Percentiles rank a stretch among this genome's conserved stretches.
Conservation (phyloP, 2,329 filamentous ascomycete species). For the Stylonectria norvegica region DNA sequence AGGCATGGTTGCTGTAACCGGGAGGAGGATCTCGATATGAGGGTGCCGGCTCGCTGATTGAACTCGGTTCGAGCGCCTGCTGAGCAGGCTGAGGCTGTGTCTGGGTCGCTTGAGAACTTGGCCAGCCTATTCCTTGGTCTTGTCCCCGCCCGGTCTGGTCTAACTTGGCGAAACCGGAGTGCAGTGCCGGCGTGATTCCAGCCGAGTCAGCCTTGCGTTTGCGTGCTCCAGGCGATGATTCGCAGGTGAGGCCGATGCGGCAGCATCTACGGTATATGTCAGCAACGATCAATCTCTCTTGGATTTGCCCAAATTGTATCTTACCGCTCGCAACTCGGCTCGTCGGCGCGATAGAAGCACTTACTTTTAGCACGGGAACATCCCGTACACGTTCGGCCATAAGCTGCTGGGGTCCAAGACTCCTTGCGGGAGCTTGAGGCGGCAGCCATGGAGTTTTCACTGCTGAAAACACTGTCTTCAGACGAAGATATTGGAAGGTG, state of each 20-base stretch:
- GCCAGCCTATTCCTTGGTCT: too few relatives aligned
- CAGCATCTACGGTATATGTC: constrained; percentile 30
- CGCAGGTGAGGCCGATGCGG: constrained; percentile 40
- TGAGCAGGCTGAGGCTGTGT: neutral
- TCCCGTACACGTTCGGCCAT: constrained; percentile 40
- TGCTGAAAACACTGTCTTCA: too few relatives aligned
- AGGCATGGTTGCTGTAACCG: neutral
- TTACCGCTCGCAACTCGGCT: constrained; percentile 34
- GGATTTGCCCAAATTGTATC: neutral
- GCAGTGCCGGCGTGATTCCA: neutral
- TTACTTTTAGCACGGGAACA: constrained; percentile 45
- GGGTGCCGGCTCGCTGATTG: neutral
- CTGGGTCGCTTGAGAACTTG: too few relatives aligned
- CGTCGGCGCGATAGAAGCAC: constrained; percentile 35
- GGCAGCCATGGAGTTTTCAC: too few relatives aligned
- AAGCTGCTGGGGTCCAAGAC: constrained; percentile 33
- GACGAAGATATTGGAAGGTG: too few relatives aligned
- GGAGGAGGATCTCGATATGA: constrained; percentile 1
- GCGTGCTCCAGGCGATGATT: constrained; percentile 34
- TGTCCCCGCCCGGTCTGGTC: neutral
- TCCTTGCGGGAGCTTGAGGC: too few relatives aligned
- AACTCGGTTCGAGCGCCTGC: neutral
- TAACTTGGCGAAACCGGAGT: neutral
- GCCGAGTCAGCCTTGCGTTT: constrained; percentile 16
- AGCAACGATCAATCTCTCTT: neutral